These are phyloP conservation scores for Penstemon davidsonii DNA, from an alignment of 257 asterid genomes.

Conservation along the genomic window DNA sequence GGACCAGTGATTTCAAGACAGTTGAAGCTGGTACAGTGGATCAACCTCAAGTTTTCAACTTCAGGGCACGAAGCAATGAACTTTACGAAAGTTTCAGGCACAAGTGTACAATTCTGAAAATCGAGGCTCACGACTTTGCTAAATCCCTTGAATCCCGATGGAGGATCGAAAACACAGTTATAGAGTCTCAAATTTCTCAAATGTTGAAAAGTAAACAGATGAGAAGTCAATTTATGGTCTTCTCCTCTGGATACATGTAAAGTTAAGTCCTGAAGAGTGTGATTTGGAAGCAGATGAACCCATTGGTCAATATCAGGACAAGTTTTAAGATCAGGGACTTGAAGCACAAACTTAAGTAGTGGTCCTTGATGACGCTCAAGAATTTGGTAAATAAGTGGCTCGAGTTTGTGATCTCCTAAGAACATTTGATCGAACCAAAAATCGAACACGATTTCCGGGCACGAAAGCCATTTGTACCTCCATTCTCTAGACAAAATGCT, in stretches of 20 bases:
- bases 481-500: conserved; percentile 39
- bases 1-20: conserved; percentile 30
- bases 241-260: conserved; percentile 30
- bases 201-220: conserved; percentile 23
- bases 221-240: conserved; percentile 33
- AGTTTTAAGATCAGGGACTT: conserved; percentile 27
- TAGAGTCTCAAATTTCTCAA: conserved; percentile 28
- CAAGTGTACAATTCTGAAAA: conserved; percentile 15
- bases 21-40: conserved; percentile 17
- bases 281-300: conserved; percentile 25
- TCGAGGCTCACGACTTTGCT: conserved; percentile 23
- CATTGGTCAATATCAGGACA: conserved; percentile 33
- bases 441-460: conserved; percentile 28
- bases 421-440: conserved; percentile 27
- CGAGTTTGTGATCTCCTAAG: conserved; percentile 27
- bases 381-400: conserved; percentile 27
- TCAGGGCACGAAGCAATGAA: conserved; percentile 24
- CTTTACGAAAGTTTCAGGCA: conserved; percentile 15
- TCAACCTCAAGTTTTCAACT: conserved; percentile 24
- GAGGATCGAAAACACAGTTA: conserved; percentile 30
- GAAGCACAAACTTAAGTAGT: conserved; percentile 26
- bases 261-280: conserved; percentile 32
- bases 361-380: conserved; percentile 32
- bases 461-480: conserved; percentile 36
- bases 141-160: conserved; percentile 20